Percentiles rank a stretch among this genome's conserved stretches.
phyloP scores from a whole-genome alignment of 257 asterid species.

The Przewalskia tangutica region DNA sequence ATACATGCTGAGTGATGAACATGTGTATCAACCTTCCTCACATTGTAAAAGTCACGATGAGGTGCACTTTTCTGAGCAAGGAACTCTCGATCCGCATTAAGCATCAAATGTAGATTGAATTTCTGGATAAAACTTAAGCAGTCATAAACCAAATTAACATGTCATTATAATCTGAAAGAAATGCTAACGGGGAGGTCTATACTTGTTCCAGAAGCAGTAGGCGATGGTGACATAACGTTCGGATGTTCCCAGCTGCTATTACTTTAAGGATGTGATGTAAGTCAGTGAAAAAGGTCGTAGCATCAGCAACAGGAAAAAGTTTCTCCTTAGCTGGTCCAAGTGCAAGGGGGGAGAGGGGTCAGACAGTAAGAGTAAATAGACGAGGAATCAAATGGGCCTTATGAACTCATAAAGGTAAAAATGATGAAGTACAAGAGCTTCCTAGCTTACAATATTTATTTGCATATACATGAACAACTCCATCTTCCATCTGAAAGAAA shows the following conservation, averaged over 20 bases:
- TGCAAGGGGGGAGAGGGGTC: constrained; percentile 10
- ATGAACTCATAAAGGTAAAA: neutral
- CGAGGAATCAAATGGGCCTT: neutral
- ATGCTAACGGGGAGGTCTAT: neutral
- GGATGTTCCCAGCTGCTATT: constrained; percentile 86
- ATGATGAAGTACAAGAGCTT: neutral
- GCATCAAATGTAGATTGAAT: constrained; percentile 98
- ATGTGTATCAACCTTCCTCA: constrained; percentile 95
- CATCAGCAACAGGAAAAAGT: constrained; percentile 87
- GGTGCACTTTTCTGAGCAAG: constrained; percentile 99
- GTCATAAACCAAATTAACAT: neutral
- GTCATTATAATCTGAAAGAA: constrained; percentile 4
- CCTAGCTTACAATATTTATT: constrained; percentile 60
- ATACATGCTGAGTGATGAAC: constrained; percentile 99
- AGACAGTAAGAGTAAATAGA: neutral
- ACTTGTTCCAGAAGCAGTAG: constrained; percentile 94
- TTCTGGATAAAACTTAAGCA: constrained; percentile 40
- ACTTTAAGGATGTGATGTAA: constrained; percentile 92
- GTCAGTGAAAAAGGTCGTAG: constrained; percentile 90
- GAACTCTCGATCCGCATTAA: constrained; percentile 95
- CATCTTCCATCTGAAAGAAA: constrained; percentile 93
- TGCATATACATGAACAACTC: constrained; percentile 87
- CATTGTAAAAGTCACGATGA: constrained; percentile 95
- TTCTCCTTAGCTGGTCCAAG: constrained; percentile 58
- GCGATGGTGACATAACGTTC: constrained; percentile 90